Percentiles rank a stretch among this genome's conserved stretches.
Evolutionary conservation across 2,329 filamentous ascomycete species (phyloP).

Genomic region (Sporothrix brasiliensis): DNA sequence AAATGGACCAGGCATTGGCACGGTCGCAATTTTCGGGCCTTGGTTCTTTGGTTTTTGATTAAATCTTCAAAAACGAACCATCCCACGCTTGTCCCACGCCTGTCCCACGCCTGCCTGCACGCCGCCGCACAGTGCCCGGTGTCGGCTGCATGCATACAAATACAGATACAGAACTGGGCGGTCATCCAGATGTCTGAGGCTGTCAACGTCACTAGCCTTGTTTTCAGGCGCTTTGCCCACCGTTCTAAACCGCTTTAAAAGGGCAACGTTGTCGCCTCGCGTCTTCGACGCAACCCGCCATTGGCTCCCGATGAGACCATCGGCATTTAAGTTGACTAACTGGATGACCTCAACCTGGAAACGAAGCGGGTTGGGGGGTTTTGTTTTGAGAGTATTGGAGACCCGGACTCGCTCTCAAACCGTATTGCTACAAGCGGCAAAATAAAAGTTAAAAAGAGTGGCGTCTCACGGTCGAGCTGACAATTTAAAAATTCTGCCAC

Average conservation of each 20-base stretch:
- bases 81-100: conserved; percentile 24
- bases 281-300: neutral
- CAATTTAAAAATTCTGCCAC: neutral
- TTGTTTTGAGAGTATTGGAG: neutral
- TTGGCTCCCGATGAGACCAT: conserved; percentile 34
- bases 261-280: neutral
- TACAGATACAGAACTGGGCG: neutral
- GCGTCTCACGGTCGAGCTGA: conserved; percentile 11
- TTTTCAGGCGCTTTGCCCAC: conserved; percentile 12
- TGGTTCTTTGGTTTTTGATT: neutral
- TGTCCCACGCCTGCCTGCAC: neutral
- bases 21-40: neutral
- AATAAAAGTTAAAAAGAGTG: neutral
- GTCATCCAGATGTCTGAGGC: neutral
- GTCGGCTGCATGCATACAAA: conserved; percentile 10
- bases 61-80: conserved; percentile 4
- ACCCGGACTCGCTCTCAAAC: neutral
- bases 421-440: neutral
- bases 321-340: conserved; percentile 23
- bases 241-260: neutral
- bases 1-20: neutral
- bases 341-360: conserved; percentile 12
- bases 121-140: conserved; percentile 19
- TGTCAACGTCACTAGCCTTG: conserved; percentile 19
- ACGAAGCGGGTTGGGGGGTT: neutral